Evolutionary conservation across 1,284 basidiomycete genomes (phyloP), one percentile per base, ranked within the genome.

Genomic region (Ustilago curta): DNA sequence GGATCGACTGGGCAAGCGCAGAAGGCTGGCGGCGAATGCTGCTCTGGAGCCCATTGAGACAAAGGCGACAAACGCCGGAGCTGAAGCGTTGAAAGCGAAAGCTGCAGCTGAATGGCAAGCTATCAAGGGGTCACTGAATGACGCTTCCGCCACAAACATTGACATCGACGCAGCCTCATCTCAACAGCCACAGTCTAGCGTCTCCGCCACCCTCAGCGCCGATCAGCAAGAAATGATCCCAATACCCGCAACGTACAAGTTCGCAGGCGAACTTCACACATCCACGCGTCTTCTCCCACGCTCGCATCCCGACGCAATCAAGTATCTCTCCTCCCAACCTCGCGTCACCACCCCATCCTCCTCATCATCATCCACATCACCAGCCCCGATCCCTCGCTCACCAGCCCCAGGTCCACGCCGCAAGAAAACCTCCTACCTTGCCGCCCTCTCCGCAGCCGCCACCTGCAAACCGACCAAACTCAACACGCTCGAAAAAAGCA

Each of bases 401-500:
- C 48, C 60, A 35, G 40, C 62, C 4, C 50, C 61, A 23, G 54
- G 68, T 23, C 69, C 62, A 25, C 68, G 76, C 8, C 66, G 78
- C 29, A 73, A 67, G n/a, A 78, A 79, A 49, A 23, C 11, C 8
- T 76, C 78, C n/a, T 68, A 61, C 21, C 67, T 80, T 12, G 70
- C 78, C 6, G 54, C 77, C 16, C 54, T 78, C n/a, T 69, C 62
- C 18, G 68, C 75, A 6, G 68, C 77, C 7, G 62, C 47, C 18
- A 48, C 69, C 18, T 21, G 49, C 14, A 74, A 79, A 44, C 75
- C 79, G 4, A 60, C 64, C 62, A 84, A 84, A 71, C 63, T 84
- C 49, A 84, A 83, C 59, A 84, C 83, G 37, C 68, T 84, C 18
- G 83, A 84, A 59, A 84, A 84, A 52, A 71, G 65, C 58, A 84